Conservation (phyloP, 2,329 filamentous ascomycete species). For the Neopestalotiopsis rosae region DNA sequence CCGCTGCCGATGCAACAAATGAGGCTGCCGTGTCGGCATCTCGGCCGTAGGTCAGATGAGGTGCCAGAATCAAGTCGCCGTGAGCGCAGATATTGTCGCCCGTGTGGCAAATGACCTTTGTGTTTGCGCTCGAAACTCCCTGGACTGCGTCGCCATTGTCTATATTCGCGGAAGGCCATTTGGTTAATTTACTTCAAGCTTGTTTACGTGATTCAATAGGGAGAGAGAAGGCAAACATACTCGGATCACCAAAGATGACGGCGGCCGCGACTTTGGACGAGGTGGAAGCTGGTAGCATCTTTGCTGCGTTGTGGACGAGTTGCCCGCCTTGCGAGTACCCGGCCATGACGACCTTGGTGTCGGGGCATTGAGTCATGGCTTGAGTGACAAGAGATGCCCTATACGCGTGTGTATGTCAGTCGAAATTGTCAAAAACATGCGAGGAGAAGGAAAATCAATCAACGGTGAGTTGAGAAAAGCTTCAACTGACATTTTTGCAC, state of each 20-base stretch:
- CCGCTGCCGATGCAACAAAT: slow-evolving; percentile 15
- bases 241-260: slow-evolving; percentile 19
- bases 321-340: slow-evolving; percentile 50
- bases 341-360: slow-evolving; percentile 50
- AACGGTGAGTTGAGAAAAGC: background rate
- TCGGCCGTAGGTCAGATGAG: slow-evolving; percentile 23
- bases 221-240: background rate
- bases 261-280: slow-evolving; percentile 33
- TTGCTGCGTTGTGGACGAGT: slow-evolving; percentile 50
- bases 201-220: background rate
- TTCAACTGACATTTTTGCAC: slow-evolving; percentile 42
- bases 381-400: slow-evolving; percentile 28
- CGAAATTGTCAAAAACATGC: background rate
- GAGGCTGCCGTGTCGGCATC: slow-evolving; percentile 29
- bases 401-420: slow-evolving; percentile 23
- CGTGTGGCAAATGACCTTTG: slow-evolving; percentile 36
- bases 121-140: slow-evolving; percentile 25
- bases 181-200: background rate
- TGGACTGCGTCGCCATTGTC: slow-evolving; percentile 35
- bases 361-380: slow-evolving; percentile 46
- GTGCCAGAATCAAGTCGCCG: slow-evolving; percentile 28
- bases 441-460: too few species aligned
- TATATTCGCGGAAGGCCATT: background rate
- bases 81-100: slow-evolving; percentile 40
- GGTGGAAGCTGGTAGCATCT: slow-evolving; percentile 40